Percentiles rank a stretch among this genome's conserved stretches.
Evolutionary conservation across 345 rosid species (phyloP).

Genomic region (Sisymbrium irio): DNA sequence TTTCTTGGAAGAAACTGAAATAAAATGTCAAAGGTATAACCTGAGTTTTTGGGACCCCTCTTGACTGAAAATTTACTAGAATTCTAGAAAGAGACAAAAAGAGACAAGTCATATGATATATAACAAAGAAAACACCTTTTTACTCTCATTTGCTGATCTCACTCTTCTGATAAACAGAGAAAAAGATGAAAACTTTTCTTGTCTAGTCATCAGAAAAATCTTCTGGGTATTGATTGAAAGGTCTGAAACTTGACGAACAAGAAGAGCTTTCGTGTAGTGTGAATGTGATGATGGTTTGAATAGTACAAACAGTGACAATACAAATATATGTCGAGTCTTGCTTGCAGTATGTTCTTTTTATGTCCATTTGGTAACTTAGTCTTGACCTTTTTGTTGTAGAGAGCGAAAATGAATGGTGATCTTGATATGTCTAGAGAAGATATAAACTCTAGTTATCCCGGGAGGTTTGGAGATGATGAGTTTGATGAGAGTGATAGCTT

Average conservation of each 20-base stretch:
- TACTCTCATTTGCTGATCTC: conserved; percentile 21
- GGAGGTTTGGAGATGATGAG: conserved; percentile 44
- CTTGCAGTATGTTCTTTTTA: conserved; percentile 25
- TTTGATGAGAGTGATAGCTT: conserved; percentile 60
- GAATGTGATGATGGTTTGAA: conserved; percentile 28
- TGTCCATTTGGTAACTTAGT: conserved; percentile 18
- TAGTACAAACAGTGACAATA: conserved; percentile 10
- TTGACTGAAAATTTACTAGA: not conserved
- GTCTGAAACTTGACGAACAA: conserved; percentile 15
- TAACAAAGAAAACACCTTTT: not conserved
- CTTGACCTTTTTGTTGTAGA: conserved; percentile 35
- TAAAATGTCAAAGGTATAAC: not conserved
- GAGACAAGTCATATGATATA: conserved; percentile 30
- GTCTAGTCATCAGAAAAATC: conserved; percentile 15
- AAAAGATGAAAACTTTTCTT: conserved; percentile 11
- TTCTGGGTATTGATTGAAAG: conserved; percentile 18
- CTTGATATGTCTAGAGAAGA: conserved; percentile 41
- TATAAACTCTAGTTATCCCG: conserved; percentile 42
- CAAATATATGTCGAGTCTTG: conserved; percentile 14
- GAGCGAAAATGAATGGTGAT: conserved; percentile 44
- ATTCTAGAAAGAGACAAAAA: conserved; percentile 7
- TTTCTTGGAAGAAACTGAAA: conserved; percentile 3
- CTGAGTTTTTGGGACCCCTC: not conserved
- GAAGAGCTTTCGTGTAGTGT: not conserved
- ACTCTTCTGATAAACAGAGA: not conserved